A percentile compares a stretch with the other conserved stretches of the same genome.
These are phyloP conservation scores for Smittium culicis DNA, from an alignment of 371 early-diverging fungal species.

Conservation along the genomic window DNA sequence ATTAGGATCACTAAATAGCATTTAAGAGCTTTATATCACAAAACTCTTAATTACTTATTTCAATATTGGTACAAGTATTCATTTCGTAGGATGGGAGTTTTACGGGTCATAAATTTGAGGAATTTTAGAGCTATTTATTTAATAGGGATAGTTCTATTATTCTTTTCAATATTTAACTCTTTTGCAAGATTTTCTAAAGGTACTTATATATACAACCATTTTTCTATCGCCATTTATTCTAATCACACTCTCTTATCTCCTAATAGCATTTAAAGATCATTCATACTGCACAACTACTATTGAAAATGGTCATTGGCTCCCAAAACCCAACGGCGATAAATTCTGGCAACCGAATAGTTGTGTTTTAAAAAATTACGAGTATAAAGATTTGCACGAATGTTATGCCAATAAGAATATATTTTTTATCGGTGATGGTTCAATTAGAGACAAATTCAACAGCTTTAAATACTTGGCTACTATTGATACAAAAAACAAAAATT, in stretches of 20 bases:
- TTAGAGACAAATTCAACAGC: slow-evolving; percentile 44
- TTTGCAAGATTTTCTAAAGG: slow-evolving; percentile 1
- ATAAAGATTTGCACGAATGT: slow-evolving; percentile 33
- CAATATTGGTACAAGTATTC: too few relatives aligned
- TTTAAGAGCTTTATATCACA: too few relatives aligned
- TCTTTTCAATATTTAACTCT: not conserved
- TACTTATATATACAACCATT: not conserved
- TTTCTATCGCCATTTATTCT: not conserved
- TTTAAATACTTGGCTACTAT: slow-evolving; percentile 30
- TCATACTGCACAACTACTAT: not conserved
- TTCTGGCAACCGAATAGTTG: slow-evolving; percentile 48
- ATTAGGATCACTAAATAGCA: too few relatives aligned
- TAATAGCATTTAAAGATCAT: not conserved
- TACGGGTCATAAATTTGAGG: not conserved
- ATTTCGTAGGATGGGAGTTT: not conserved
- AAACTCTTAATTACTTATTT: too few relatives aligned
- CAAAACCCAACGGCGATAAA: not conserved
- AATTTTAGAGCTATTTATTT: not conserved
- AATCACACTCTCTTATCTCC: too few relatives aligned
- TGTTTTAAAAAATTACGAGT: slow-evolving; percentile 38
- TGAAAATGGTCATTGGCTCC: not conserved
- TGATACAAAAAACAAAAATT: slow-evolving; percentile 18
- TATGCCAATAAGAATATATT: slow-evolving; percentile 32
- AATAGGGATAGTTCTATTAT: not conserved
- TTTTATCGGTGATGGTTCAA: slow-evolving; percentile 55